phyloP scores from a whole-genome alignment of 2,329 filamentous ascomycete species.

The Drechslerella dactyloides region DNA sequence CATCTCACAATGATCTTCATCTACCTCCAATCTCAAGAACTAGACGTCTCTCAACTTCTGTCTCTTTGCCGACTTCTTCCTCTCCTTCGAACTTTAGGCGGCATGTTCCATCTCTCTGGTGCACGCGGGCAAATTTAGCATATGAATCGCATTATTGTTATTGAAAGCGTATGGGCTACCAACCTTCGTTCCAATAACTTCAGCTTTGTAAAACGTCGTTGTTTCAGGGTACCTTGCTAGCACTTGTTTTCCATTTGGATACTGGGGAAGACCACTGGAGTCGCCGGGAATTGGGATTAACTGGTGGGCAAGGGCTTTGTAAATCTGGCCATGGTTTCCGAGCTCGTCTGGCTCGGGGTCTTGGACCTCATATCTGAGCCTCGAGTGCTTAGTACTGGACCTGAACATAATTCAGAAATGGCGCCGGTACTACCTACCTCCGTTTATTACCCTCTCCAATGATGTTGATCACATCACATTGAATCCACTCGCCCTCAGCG shows the following conservation, averaged over 20 bases:
- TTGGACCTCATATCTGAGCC: slow-evolving; percentile 69
- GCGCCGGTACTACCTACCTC: slow-evolving; percentile 63
- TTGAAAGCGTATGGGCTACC: slow-evolving; percentile 56
- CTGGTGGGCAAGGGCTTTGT: slow-evolving; percentile 73
- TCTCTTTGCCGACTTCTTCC: slow-evolving; percentile 73
- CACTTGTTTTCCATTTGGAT: slow-evolving; percentile 71
- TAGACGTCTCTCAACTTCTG: slow-evolving; percentile 76
- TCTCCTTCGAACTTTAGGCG: slow-evolving; percentile 78
- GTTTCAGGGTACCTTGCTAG: slow-evolving; percentile 82
- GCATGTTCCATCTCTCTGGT: slow-evolving; percentile 55
- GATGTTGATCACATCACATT: slow-evolving; percentile 77
- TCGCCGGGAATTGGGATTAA: slow-evolving; percentile 76
- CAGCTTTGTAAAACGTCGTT: slow-evolving; percentile 83
- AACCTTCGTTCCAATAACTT: slow-evolving; percentile 74
- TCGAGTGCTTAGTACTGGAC: slow-evolving; percentile 61
- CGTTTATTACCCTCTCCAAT: slow-evolving; percentile 77
- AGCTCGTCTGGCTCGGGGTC: slow-evolving; percentile 77
- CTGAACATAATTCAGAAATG: too few relatives aligned
- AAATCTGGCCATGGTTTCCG: slow-evolving; percentile 67
- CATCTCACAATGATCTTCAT: slow-evolving; percentile 3
- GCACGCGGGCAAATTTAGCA: slow-evolving; percentile 9
- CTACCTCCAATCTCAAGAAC: slow-evolving; percentile 73
- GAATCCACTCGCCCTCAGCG: slow-evolving; percentile 71
- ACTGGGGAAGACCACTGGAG: slow-evolving; percentile 68
- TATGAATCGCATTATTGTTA: background rate